Conservation (phyloP, 2,329 filamentous ascomycete species). For the Talaromyces sp. region DNA sequence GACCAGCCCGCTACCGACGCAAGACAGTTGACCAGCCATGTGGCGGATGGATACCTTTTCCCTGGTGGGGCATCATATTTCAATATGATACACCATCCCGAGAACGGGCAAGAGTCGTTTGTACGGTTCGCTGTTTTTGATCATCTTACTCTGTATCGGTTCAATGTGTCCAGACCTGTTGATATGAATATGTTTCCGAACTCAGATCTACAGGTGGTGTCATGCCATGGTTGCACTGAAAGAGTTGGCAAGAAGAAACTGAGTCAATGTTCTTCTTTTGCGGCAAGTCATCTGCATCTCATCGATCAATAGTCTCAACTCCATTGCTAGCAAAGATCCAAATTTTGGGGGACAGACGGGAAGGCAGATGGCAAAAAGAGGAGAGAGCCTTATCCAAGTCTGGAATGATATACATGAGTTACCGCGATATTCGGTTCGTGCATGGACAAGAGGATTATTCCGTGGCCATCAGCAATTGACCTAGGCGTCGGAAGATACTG, state of each 20-base stretch:
- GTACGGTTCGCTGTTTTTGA: neutral
- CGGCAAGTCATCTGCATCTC: neutral
- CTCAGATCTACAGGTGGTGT: neutral
- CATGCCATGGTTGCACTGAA: neutral
- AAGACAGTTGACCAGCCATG: constrained; percentile 4
- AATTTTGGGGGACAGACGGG: neutral
- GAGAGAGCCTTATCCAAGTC: neutral
- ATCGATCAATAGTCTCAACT: constrained; percentile 2
- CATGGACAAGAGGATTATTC: constrained; percentile 3
- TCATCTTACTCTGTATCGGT: neutral
- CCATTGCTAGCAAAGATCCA: neutral
- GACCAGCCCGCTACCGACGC: neutral
- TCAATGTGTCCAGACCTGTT: neutral
- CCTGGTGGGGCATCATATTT: neutral
- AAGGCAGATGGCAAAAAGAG: neutral
- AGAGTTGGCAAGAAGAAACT: neutral
- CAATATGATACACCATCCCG: neutral
- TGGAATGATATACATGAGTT: neutral
- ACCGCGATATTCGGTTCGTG: neutral
- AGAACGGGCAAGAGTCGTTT: neutral
- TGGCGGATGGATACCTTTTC: constrained; percentile 4
- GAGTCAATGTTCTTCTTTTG: neutral
- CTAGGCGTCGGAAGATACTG: neutral
- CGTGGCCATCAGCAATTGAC: neutral
- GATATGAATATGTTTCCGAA: neutral